phyloP scores from a whole-genome alignment of 2,329 filamentous ascomycete species.

The Knufia fluminis region DNA sequence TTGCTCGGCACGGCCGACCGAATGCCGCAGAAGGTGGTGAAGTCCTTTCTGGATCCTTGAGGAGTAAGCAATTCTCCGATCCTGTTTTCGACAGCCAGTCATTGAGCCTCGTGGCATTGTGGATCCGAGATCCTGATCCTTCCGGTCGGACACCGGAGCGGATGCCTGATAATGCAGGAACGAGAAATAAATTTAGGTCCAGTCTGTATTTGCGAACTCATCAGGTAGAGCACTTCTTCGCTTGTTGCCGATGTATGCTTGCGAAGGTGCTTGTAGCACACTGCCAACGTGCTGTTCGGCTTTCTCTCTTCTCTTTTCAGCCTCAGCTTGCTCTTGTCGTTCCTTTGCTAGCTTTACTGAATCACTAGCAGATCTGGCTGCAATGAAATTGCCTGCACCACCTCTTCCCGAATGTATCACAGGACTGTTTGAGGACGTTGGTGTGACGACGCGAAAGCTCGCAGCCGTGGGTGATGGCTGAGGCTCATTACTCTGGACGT shows the following conservation, averaged over 20 bases:
- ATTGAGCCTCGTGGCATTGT: not conserved
- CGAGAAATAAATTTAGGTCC: not conserved
- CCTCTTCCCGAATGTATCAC: slow-evolving; percentile 42
- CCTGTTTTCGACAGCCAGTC: not conserved
- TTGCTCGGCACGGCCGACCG: no score
- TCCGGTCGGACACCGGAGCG: not conserved
- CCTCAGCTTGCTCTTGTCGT: slow-evolving; percentile 13
- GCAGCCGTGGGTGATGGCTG: slow-evolving; percentile 24
- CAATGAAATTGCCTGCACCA: slow-evolving; percentile 51
- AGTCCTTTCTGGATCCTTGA: no score
- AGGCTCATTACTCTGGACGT: slow-evolving; percentile 13
- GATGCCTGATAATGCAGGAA: slow-evolving; percentile 6
- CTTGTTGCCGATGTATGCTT: slow-evolving; percentile 16
- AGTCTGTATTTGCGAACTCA: not conserved
- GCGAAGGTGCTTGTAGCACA: slow-evolving; percentile 18
- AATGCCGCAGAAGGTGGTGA: no score
- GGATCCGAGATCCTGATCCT: not conserved
- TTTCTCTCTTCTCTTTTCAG: slow-evolving; percentile 17
- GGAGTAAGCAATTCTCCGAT: not conserved
- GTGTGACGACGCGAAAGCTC: slow-evolving; percentile 21
- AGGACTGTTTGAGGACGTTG: slow-evolving; percentile 27
- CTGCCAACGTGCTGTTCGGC: slow-evolving; percentile 17
- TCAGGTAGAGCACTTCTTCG: slow-evolving; percentile 13
- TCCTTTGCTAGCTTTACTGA: slow-evolving; percentile 13
- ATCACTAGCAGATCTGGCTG: slow-evolving; percentile 11